Evolutionary conservation across 2,329 filamentous ascomycete genomes (phyloP).

Genomic region (Epichloe typhina): DNA sequence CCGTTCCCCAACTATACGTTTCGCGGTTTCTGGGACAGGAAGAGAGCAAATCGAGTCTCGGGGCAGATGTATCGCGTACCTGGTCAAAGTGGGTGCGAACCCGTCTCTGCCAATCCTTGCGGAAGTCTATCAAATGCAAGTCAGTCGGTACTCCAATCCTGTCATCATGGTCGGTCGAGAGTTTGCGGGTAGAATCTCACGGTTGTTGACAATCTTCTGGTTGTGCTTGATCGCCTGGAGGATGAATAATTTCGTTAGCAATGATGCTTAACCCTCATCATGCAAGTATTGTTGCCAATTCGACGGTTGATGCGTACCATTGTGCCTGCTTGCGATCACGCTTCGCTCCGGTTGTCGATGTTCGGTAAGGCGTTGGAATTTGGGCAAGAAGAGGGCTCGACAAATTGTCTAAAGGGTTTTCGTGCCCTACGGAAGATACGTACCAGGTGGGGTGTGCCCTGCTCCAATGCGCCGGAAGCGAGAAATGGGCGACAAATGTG

Average conservation of each 20-base stretch:
- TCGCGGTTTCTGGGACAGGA: neutral
- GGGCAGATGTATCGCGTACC: conserved; percentile 43
- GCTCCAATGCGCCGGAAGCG: conserved; percentile 1
- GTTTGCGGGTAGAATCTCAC: conserved; percentile 34
- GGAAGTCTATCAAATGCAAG: conserved; percentile 58
- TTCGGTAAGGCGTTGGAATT: conserved; percentile 26
- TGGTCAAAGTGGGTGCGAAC: conserved; percentile 99
- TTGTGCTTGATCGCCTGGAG: conserved; percentile 96
- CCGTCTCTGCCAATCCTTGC: conserved; percentile 99
- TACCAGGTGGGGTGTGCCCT: conserved; percentile 19
- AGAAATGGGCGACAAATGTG: conserved; percentile 8
- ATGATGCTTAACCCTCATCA: conserved; percentile 12
- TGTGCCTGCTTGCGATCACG: conserved; percentile 42
- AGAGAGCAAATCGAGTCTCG: neutral
- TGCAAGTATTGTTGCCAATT: conserved; percentile 9
- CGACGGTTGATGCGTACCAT: conserved; percentile 29
- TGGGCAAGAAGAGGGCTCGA: conserved; percentile 22
- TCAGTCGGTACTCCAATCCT: conserved; percentile 23
- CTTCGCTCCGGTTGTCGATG: conserved; percentile 29
- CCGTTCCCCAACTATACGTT: neutral
- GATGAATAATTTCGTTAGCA: conserved; percentile 17
- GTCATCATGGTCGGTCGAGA: conserved; percentile 15
- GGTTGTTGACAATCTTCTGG: conserved; percentile 95
- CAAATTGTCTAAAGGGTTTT: conserved; percentile 30
- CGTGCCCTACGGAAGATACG: conserved; percentile 25